Conservation (phyloP, 2,329 filamentous ascomycete genomes). For the Achaetomium macrosporum region DNA sequence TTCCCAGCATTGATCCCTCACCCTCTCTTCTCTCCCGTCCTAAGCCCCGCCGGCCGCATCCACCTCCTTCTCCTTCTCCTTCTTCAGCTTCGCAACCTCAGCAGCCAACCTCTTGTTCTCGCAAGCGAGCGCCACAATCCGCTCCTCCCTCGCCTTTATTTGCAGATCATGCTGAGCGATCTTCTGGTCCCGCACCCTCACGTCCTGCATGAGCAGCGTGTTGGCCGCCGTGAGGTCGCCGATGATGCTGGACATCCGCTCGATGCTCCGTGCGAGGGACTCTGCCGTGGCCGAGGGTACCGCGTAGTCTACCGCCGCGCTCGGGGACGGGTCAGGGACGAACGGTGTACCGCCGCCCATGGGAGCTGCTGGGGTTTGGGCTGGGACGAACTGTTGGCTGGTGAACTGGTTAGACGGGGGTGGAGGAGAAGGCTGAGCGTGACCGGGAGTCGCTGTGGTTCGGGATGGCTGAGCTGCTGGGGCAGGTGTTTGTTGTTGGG, state of each 20-base stretch:
- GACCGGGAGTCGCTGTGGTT: too few species aligned
- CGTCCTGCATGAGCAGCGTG: conserved; percentile 7
- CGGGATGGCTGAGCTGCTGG: too few species aligned
- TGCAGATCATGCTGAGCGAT: neutral
- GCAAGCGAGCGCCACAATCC: neutral
- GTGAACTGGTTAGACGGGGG: too few species aligned
- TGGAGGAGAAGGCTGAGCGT: too few species aligned
- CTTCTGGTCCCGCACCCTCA: conserved; percentile 5
- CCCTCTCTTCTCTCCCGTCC: neutral
- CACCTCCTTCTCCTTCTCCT: neutral
- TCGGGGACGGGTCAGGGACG: too few species aligned
- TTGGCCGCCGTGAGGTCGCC: conserved; percentile 12
- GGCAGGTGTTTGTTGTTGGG: neutral
- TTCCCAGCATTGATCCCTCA: neutral
- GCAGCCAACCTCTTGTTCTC: conserved; percentile 3
- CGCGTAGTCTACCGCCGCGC: neutral
- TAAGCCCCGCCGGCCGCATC: too few species aligned
- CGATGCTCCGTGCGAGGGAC: conserved; percentile 9
- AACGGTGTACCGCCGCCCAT: too few species aligned
- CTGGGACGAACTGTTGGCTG: too few species aligned
- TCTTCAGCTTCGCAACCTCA: neutral
- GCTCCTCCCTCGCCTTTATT: neutral
- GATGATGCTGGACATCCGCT: conserved; percentile 7
- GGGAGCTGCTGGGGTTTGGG: too few species aligned
- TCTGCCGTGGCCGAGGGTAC: conserved; percentile 4